A percentile compares a stretch with the other conserved stretches of the same genome.
Evolutionary conservation across 345 rosid species (phyloP).

Genomic region (Moricandia moricandioides): DNA sequence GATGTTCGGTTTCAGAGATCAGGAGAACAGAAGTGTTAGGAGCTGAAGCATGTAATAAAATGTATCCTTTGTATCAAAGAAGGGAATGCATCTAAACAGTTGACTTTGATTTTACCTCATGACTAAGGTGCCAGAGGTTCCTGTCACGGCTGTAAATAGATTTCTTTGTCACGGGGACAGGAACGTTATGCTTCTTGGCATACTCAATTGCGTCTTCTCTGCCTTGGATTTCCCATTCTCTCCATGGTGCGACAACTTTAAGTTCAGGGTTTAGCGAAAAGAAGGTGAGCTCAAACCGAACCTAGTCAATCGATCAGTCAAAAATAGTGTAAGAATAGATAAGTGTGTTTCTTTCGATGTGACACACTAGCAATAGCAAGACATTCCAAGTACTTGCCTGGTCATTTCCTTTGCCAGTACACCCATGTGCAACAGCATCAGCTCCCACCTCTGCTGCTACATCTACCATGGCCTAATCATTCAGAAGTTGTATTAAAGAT

Average conservation of each 20-base stretch:
- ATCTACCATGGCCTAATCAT: constrained; percentile 94
- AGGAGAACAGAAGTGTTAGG: not conserved
- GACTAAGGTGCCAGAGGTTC: constrained; percentile 95
- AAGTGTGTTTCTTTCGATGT: not conserved
- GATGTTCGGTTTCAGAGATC: not conserved
- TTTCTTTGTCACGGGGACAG: constrained; percentile 91
- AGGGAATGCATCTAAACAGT: not conserved
- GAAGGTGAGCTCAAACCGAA: constrained; percentile 95
- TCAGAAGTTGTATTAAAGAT: not conserved
- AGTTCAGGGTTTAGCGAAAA: constrained; percentile 88
- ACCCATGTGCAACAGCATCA: constrained; percentile 95
- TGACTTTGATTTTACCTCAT: constrained; percentile 53
- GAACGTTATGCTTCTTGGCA: constrained; percentile 89
- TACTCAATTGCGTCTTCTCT: constrained; percentile 96
- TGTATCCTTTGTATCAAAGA: no score
- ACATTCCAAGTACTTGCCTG: constrained; percentile 51
- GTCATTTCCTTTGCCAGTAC: constrained; percentile 99
- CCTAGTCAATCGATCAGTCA: constrained; percentile 43
- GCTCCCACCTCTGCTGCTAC: constrained; percentile 97
- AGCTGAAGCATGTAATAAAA: no score
- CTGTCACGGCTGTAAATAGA: constrained; percentile 96
- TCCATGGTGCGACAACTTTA: constrained; percentile 95
- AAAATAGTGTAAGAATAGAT: not conserved
- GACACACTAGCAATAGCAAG: not conserved
- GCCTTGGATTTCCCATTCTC: constrained; percentile 95